Conservation (phyloP, 2,329 filamentous ascomycete genomes). For the Aspergillus intermedius region DNA sequence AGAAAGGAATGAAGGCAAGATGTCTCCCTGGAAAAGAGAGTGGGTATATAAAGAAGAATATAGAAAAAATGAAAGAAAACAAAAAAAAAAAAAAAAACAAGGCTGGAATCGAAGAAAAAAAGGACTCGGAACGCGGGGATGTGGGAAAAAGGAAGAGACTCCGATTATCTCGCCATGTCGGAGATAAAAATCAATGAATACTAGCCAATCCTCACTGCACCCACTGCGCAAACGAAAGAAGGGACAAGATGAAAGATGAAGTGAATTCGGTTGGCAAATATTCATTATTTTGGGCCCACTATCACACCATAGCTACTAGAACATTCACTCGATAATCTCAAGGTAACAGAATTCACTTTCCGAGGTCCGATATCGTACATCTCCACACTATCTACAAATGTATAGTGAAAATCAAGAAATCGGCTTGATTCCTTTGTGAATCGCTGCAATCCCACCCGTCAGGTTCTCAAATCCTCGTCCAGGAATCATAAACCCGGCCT, state of each 20-base stretch:
- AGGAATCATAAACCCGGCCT: constrained; percentile 76
- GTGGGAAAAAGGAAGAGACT: neutral
- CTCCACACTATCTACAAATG: neutral
- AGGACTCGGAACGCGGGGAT: too few species aligned
- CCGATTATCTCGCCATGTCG: neutral
- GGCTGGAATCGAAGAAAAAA: too few species aligned
- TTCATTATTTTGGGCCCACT: neutral
- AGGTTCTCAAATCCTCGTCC: constrained; percentile 82
- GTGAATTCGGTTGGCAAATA: neutral
- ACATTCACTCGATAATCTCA: neutral
- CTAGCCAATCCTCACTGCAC: neutral
- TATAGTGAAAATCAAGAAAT: neutral
- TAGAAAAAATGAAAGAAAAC: neutral
- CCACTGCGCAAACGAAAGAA: neutral
- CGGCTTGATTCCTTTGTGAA: constrained; percentile 94
- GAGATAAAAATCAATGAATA: neutral
- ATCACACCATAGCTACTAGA: neutral
- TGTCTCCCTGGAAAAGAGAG: neutral
- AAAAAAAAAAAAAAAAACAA: too few species aligned
- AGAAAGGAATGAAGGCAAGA: neutral
- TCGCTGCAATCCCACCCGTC: constrained; percentile 86
- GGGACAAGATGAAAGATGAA: too few species aligned
- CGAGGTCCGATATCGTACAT: neutral
- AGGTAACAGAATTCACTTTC: neutral
- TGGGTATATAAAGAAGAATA: neutral